These are phyloP conservation scores for Emericellopsis terricola DNA, from an alignment of 495 filamentous ascomycete genomes.

Conservation along the genomic window DNA sequence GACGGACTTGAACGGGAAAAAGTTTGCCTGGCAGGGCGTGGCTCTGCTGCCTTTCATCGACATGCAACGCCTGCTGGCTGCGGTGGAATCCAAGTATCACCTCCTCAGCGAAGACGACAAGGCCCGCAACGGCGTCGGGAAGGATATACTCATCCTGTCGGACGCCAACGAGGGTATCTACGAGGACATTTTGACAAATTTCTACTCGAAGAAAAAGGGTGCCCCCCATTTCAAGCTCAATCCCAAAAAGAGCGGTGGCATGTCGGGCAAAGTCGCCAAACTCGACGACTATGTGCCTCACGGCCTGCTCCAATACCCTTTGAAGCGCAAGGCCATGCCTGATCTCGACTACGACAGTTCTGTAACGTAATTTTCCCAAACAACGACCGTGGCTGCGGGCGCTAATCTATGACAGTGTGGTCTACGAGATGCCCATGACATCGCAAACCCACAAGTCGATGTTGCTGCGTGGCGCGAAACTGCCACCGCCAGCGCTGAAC, in stretches of 20 bases:
- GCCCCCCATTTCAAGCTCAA: slow-evolving; percentile 48
- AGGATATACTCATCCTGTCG: slow-evolving; percentile 68
- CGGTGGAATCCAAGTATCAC: slow-evolving; percentile 70
- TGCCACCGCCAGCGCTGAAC: slow-evolving; percentile 50
- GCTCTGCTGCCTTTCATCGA: slow-evolving; percentile 92
- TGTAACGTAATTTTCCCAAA: slow-evolving; percentile 42
- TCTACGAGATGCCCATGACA: slow-evolving; percentile 64
- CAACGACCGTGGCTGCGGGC: neutral
- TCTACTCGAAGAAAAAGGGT: slow-evolving; percentile 80
- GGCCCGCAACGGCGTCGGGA: slow-evolving; percentile 61
- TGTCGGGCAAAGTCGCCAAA: slow-evolving; percentile 67
- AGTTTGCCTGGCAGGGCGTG: slow-evolving; percentile 95
- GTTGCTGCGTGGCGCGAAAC: slow-evolving; percentile 70
- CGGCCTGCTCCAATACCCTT: slow-evolving; percentile 35
- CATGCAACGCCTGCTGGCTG: slow-evolving; percentile 65
- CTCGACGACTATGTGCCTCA: slow-evolving; percentile 68
- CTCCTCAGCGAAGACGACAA: slow-evolving; percentile 61
- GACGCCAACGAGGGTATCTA: slow-evolving; percentile 61
- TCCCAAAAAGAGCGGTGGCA: slow-evolving; percentile 50
- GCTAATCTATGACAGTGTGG: slow-evolving; percentile 35
- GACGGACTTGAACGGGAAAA: slow-evolving; percentile 91
- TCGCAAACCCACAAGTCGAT: slow-evolving; percentile 74
- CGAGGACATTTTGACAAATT: slow-evolving; percentile 56
- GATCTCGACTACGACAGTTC: slow-evolving; percentile 67
- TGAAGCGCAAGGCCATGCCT: slow-evolving; percentile 48